Percentiles rank a stretch among this genome's conserved stretches.
These are phyloP conservation scores for Diaporthe australafricana DNA, from an alignment of 2,329 filamentous ascomycete species.

Conservation along the genomic window DNA sequence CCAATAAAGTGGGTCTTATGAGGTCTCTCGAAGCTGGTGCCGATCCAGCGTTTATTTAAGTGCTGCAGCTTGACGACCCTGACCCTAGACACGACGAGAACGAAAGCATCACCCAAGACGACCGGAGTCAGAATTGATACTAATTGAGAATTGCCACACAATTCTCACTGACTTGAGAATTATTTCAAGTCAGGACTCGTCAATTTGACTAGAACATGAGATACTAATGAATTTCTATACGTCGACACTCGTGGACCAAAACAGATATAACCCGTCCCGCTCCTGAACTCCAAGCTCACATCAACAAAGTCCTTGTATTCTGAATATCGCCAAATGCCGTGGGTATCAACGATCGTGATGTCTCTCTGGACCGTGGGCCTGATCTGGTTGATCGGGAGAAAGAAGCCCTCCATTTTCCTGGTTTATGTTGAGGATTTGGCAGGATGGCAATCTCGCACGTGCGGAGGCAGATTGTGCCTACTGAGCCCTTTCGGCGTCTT, in stretches of 20 bases:
- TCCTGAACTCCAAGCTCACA: conserved; percentile 32
- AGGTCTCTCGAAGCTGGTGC: no score
- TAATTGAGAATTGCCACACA: not conserved
- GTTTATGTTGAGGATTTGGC: conserved; percentile 29
- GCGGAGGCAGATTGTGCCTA: conserved; percentile 39
- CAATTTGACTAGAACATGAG: not conserved
- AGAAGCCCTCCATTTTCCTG: conserved; percentile 40
- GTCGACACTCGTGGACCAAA: not conserved
- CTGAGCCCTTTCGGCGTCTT: conserved; percentile 74
- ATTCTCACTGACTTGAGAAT: not conserved
- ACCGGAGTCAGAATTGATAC: not conserved
- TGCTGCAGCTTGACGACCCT: conserved; percentile 17
- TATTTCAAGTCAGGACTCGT: not conserved
- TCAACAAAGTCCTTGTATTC: conserved; percentile 5
- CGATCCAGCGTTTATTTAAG: no score
- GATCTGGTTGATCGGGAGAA: not conserved
- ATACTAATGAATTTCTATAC: not conserved
- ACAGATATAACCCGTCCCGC: conserved; percentile 14
- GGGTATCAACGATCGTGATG: conserved; percentile 29
- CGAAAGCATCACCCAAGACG: not conserved
- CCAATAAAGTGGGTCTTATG: no score
- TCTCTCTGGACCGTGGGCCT: not conserved
- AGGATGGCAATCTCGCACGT: not conserved
- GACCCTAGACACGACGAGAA: conserved; percentile 20
- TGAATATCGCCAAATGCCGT: not conserved